Conservation (phyloP, 306 rosid species). For the Myrica gale region DNA sequence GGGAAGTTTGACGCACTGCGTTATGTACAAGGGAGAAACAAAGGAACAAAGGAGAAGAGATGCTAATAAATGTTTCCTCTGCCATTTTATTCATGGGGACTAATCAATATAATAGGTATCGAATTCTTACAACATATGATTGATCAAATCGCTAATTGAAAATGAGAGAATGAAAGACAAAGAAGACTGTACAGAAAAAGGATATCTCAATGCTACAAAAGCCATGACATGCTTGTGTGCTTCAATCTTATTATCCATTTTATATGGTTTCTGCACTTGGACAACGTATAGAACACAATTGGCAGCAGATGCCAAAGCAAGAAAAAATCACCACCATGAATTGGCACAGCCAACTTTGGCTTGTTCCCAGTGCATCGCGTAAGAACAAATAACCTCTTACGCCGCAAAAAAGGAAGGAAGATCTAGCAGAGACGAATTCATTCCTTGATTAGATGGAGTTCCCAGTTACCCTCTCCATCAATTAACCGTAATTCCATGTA, state of each 20-base stretch:
- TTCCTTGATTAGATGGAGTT: slow-evolving; percentile 73
- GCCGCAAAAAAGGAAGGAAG: slow-evolving; percentile 22
- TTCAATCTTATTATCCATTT: slow-evolving; percentile 23
- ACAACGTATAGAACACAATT: slow-evolving; percentile 12
- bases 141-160: background rate
- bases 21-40: background rate
- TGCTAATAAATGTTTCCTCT: background rate
- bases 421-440: slow-evolving; percentile 28
- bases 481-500: slow-evolving; percentile 77
- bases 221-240: slow-evolving; percentile 19
- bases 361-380: slow-evolving; percentile 24
- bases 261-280: background rate
- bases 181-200: background rate
- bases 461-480: slow-evolving; percentile 99
- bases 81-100: slow-evolving; percentile 9
- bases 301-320: background rate
- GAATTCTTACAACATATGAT: slow-evolving; percentile 6
- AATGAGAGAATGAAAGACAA: background rate
- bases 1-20: background rate
- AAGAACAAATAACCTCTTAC: slow-evolving; percentile 31
- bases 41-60: background rate
- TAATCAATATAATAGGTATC: background rate
- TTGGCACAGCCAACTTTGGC: slow-evolving; percentile 22
- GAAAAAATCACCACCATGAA: slow-evolving; percentile 7
- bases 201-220: slow-evolving; percentile 2